Evolutionary conservation across 495 filamentous ascomycete genomes (phyloP), one percentile per base, ranked within the genome.

Genomic region (Podospora appendiculata): DNA sequence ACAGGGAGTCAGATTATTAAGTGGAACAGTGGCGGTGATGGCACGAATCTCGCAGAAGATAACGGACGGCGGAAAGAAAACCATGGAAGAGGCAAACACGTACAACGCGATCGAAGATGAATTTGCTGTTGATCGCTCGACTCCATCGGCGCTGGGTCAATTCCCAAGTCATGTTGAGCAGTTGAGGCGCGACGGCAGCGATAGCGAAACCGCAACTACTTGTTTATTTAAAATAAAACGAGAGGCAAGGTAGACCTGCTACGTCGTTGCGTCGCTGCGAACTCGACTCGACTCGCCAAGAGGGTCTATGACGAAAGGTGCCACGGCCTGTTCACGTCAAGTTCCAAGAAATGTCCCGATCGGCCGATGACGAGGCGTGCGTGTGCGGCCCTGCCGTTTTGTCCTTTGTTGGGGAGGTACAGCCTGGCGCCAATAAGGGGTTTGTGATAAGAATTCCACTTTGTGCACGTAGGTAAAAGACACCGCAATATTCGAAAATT

Each of bases 51-150:
- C 47, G 58, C 25, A 25, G 25, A 25, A 25, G 25, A 25, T 25
- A 60, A 45, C 43, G 44, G 34, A 45, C 59, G 58, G 46, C 57
- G 42, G 32, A 62, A 62, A 17, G 48, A 25, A 25, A 25, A 25
- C 5, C 25, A 47, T 48, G 32, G 14, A 50, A 38, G 8, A 59
- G 32, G 42, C 10, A 33, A 55, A 48, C 40, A 82, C 87, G 55
- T 79, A 94, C 89, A 63, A 94, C 67, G 62, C 80, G 82, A 65
- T 86, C 89, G 68, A 83, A 89, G 51, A 94, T 86, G 62, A 83
- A 92, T 67, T 85, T 83, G 63, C 75, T 80, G 63, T 92, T 91
- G 54, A 90, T 71, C 47, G 79, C 75, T 64, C 85, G 79, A 53
- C 84, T 65, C 53, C 87, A 73, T 56, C 79, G 82, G 44, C 80